phyloP scores from a whole-genome alignment of 1,284 basidiomycete genomes.

The Leccinum pachyderme region DNA sequence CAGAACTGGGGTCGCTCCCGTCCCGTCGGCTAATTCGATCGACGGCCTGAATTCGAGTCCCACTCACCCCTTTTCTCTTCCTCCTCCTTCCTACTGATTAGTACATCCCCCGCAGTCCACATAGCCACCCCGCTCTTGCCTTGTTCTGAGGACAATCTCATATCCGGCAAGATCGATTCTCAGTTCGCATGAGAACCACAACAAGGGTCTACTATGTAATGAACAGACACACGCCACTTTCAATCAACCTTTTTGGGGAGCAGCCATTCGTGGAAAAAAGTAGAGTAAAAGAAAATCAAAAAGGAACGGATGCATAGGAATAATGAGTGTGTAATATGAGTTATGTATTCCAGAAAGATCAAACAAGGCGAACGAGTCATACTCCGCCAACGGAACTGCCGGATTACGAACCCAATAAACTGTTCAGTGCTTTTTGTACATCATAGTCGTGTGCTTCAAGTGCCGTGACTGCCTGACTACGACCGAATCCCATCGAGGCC shows the following conservation, averaged over 20 bases:
- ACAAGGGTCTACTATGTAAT: background rate
- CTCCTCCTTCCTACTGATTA: background rate
- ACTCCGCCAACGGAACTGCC: background rate
- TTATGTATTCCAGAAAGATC: conserved; percentile 25
- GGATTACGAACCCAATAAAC: conserved; percentile 45
- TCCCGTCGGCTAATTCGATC: background rate
- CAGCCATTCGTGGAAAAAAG: conserved; percentile 19
- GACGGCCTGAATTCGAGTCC: background rate
- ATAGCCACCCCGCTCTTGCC: background rate
- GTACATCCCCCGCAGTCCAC: background rate
- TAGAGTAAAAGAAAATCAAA: conserved; percentile 3
- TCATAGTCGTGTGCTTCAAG: conserved; percentile 77
- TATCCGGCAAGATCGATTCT: conserved; percentile 11
- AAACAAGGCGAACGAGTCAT: conserved; percentile 9
- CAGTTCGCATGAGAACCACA: conserved; percentile 12
- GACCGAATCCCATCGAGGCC: conserved; percentile 79
- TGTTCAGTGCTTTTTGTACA: conserved; percentile 70
- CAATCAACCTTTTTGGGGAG: conserved; percentile 5
- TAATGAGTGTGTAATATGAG: conserved; percentile 20
- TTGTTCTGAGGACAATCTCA: conserved; percentile 5
- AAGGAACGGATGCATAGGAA: conserved; percentile 15
- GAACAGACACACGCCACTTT: background rate
- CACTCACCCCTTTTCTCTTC: background rate
- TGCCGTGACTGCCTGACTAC: conserved; percentile 72
- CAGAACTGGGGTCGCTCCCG: background rate